Evolutionary conservation across 148 eudicot genomes (phyloP).

Genomic region (Fallopia convolvulus): DNA sequence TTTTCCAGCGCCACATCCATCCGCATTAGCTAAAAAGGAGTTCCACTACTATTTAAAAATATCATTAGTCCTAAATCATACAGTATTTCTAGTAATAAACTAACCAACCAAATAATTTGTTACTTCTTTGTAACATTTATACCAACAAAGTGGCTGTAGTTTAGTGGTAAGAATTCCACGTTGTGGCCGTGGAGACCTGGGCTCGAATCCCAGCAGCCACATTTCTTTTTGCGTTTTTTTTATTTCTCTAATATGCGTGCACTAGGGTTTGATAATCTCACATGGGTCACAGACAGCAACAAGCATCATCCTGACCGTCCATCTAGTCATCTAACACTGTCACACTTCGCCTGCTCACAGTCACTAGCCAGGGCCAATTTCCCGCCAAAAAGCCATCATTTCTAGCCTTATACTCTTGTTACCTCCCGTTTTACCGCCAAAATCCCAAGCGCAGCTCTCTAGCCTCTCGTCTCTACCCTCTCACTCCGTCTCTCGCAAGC

Average conservation of each 20-base stretch:
- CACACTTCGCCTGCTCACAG: background rate
- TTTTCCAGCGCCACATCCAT: too few relatives aligned
- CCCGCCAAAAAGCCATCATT: slow-evolving; percentile 26
- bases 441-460: slow-evolving; percentile 14
- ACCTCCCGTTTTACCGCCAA: slow-evolving; percentile 42
- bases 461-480: slow-evolving; percentile 1
- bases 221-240: background rate
- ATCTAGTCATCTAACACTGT: background rate
- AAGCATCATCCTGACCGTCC: slow-evolving; percentile 2
- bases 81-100: too few relatives aligned
- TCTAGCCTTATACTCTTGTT: background rate
- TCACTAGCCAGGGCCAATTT: background rate
- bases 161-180: slow-evolving; percentile 26
- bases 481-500: slow-evolving; percentile 14
- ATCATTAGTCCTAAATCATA: too few relatives aligned
- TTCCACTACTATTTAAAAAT: too few relatives aligned
- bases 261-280: slow-evolving; percentile 3
- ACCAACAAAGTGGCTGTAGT: background rate
- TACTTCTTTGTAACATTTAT: too few relatives aligned
- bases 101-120: too few relatives aligned
- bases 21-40: too few relatives aligned
- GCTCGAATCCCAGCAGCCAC: slow-evolving; percentile 41
- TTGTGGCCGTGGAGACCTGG: slow-evolving; percentile 39
- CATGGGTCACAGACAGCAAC: slow-evolving; percentile 20
- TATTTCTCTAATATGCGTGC: background rate